Evolutionary conservation across 169 alveolate genomes (phyloP), one percentile per base, ranked within the genome.

Genomic region (Cryptosporidium bovis): DNA sequence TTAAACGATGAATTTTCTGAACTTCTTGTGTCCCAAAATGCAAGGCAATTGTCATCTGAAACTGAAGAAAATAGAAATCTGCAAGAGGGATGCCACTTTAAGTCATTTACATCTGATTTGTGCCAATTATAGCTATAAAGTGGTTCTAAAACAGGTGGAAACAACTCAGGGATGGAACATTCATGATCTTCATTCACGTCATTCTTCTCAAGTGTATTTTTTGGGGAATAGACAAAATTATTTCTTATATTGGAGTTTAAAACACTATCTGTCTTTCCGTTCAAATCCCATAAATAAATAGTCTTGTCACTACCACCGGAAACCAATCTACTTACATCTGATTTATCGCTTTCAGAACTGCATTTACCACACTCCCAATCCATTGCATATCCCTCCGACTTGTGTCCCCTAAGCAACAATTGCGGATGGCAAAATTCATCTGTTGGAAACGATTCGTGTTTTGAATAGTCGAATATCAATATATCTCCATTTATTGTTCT

Each of bases 241-340:
- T 55, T 69, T 31, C 68, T 69, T 33, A 64, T 33, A 36, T 66
- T 69, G 4, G 71, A 77, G 20, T 62, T 62, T 27, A 77, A 13
- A 24, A 34, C 44, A 15, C 64, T 50, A 20, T 12, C n/a, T n/a
- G 71, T 77, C n/a, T 55, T 68, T 36, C 91, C 71, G 89, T 93
- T 95, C 34, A 95, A 90, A 90, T 96, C 98, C 98, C 98, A 96
- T 15, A 95, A 83, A 82, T 96, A 93, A 36, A 96, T 94, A 27
- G 94, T 67, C 36, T 93, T 93, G 89, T 96, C 99, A 31, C 95
- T 94, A 27, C 97, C 94, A n/a, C 98, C 97, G 12, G 98, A 95
- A 24, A 95, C 95, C 18, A 96, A 92, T 31, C 82, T 82, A 51
- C 95, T 93, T 44, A 91, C 82, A 82, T 84, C 91, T 27, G 93